A percentile compares a stretch with the other conserved stretches of the same genome.
These are phyloP conservation scores for Pseudogymnoascus sp. DNA, from an alignment of 2,329 filamentous ascomycete species.

Conservation along the genomic window DNA sequence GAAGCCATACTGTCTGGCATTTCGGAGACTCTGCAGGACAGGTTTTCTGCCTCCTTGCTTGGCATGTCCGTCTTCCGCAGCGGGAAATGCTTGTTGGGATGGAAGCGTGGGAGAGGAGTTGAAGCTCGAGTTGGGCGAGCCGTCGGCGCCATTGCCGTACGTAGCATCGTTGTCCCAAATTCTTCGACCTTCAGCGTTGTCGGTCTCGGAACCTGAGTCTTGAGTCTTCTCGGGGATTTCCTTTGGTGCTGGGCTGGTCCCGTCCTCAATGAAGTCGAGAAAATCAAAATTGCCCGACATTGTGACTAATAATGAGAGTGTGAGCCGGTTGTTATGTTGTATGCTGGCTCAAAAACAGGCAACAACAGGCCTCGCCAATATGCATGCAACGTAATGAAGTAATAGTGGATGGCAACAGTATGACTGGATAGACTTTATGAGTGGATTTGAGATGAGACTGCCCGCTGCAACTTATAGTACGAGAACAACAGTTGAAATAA, in stretches of 20 bases:
- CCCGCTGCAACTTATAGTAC: neutral
- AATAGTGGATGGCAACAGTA: neutral
- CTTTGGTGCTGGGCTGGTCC: neutral
- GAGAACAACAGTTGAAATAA: neutral
- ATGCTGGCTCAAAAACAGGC: neutral
- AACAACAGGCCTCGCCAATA: neutral
- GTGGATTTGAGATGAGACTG: neutral
- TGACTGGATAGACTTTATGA: neutral
- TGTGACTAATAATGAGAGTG: neutral
- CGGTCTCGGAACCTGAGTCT: neutral
- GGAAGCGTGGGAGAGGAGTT: neutral
- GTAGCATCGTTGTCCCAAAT: neutral
- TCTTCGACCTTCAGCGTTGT: neutral
- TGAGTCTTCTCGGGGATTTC: neutral
- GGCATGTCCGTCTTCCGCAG: neutral
- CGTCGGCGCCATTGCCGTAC: neutral
- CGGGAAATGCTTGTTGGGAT: neutral
- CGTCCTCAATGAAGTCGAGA: neutral
- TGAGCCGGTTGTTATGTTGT: neutral
- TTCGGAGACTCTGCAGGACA: neutral
- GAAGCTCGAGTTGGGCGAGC: neutral
- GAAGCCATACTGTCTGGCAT: neutral
- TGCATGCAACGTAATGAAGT: neutral
- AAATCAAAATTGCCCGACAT: neutral
- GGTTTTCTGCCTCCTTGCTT: neutral